Conservation (phyloP, 257 asterid genomes). For the Penstemon newberryi region DNA sequence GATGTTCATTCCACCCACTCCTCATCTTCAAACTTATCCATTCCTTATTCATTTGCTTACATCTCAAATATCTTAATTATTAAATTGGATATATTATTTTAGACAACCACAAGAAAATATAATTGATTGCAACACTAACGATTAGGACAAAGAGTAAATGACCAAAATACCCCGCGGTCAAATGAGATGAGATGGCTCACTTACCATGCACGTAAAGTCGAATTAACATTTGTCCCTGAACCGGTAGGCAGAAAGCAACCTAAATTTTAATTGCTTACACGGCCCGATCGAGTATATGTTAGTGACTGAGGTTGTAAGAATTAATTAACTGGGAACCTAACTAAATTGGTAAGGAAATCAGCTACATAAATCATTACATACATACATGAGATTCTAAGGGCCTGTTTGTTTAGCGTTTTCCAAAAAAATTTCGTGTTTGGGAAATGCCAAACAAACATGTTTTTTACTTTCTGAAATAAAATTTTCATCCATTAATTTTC, state of each 20-base stretch:
- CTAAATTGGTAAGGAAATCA: not conserved
- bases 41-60: not conserved
- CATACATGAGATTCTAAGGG: not conserved
- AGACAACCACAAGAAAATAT: not conserved
- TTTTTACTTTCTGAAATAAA: no score
- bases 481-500: no score
- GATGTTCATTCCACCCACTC: constrained; percentile 64
- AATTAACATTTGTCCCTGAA: constrained; percentile 48
- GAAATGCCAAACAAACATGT: no score
- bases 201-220: constrained; percentile 70
- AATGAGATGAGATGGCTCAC: constrained; percentile 31
- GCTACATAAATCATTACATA: not conserved
- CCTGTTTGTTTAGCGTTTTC: no score
- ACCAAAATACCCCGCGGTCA: constrained; percentile 28
- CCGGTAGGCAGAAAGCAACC: constrained; percentile 74
- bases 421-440: no score
- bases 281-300: constrained; percentile 29
- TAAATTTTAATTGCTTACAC: constrained; percentile 59
- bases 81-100: not conserved
- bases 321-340: not conserved
- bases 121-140: constrained; percentile 30
- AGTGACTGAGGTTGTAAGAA: not conserved
- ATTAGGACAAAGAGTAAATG: constrained; percentile 7
- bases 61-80: not conserved
- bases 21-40: constrained; percentile 55